Base-by-base conservation (phyloP, 2,329 filamentous ascomycete genomes). In the Lachnellula suecica region DNA sequence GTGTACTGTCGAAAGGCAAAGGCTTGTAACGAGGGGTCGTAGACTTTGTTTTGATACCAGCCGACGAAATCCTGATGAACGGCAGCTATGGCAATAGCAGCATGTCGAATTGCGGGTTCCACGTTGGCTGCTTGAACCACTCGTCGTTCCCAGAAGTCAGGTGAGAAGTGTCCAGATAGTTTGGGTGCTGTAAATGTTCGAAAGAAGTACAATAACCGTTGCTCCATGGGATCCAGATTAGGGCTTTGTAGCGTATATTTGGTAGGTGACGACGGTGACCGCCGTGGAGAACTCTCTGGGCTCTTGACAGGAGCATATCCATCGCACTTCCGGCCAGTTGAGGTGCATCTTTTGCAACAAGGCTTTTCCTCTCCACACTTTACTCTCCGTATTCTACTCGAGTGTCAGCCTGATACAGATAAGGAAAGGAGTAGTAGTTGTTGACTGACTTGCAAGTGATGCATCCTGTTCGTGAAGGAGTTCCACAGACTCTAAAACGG, bases 1-100 rank as follows among this genome's bases (percentile, higher is more conserved):
- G 78, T 79, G 60, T 87, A 87, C 53, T 85, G 75, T 46, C 74
- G 75, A 38, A 85, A 70, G 2, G 84, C 83, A 51, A 84, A 76
- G 37, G 19, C 64, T 60, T 47, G 59, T 20, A 58, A 50, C 4
- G 43, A 50, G 38, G 22, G 63, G 57, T 50, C 53, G 10, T 6
- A 76, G 72, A 17, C 74, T 75, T 20, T 66, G 60, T 1, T 74
- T 73, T n/a, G 75, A 72, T 17, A 77, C 74, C 58, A 79, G 44
- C 52, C 53, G 25, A 53, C 47, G 40, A 59, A 63, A 35, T 64
- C 57, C n/a, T 60, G 62, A 31, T 65, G 62, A 10, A 65, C 50
- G 3, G 62, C 63, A n/a, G 55, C 63, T 46, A 66, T 53, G n/a
- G 63, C 64, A 47, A 66, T 61, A 15, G 59, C 57, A 17, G 58